Percentiles rank a stretch among this genome's conserved stretches.
Evolutionary conservation across 2,329 filamentous ascomycete genomes (phyloP).

Genomic region (Didymella glomerata): DNA sequence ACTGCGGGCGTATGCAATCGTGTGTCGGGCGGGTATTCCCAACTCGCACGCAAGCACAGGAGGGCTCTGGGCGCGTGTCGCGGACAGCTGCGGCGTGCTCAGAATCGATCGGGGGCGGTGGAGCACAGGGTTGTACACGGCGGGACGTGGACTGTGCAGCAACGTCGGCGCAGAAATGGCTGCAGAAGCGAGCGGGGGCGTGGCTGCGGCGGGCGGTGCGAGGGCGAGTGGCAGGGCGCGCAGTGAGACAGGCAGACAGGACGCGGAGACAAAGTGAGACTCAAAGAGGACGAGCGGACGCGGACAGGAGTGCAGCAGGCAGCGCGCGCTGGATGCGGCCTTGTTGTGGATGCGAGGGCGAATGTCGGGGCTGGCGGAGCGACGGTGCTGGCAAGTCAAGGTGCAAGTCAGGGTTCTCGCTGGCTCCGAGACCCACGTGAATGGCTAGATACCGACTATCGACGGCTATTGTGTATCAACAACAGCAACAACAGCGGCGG

Average conservation of each 20-base stretch:
- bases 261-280: not conserved
- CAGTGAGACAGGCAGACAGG: constrained; percentile 5
- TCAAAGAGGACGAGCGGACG: not conserved
- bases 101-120: constrained; percentile 35
- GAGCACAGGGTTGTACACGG: constrained; percentile 36
- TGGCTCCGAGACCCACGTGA: constrained; percentile 45
- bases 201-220: constrained; percentile 23
- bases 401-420: constrained; percentile 22
- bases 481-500: constrained; percentile 16
- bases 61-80: constrained; percentile 38
- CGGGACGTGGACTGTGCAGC: constrained; percentile 36
- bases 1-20: constrained; percentile 14
- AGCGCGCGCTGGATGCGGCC: constrained; percentile 15
- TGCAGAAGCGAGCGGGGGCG: constrained; percentile 27
- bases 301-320: not conserved
- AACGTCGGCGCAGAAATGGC: constrained; percentile 32
- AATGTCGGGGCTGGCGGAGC: constrained; percentile 19
- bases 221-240: constrained; percentile 6
- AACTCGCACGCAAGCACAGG: constrained; percentile 25
- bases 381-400: constrained; percentile 14
- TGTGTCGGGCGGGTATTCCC: constrained; percentile 28
- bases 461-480: constrained; percentile 24
- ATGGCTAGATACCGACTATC: constrained; percentile 20
- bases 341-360: constrained; percentile 19
- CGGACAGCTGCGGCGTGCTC: constrained; percentile 37